phyloP scores from a whole-genome alignment of 306 rosid genomes.

The Malus sieversii region DNA sequence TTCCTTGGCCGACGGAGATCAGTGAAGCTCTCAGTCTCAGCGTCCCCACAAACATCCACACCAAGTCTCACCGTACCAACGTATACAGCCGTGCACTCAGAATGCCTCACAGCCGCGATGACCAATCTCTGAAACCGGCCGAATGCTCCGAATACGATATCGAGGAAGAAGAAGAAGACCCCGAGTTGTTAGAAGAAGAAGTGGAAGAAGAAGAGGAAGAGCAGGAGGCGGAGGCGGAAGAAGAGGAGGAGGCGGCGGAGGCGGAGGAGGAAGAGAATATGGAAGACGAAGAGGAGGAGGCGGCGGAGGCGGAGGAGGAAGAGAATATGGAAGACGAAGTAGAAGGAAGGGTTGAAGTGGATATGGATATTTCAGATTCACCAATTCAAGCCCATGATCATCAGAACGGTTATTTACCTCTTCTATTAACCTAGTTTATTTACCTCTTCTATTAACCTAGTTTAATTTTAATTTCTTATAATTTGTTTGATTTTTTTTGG shows the following conservation, averaged over 20 bases:
- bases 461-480: neutral
- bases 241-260: neutral
- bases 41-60: neutral
- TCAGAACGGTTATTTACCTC: slow-evolving; percentile 20
- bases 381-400: slow-evolving; percentile 9
- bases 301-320: neutral
- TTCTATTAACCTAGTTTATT: neutral
- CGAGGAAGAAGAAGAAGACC: slow-evolving; percentile 6
- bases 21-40: neutral
- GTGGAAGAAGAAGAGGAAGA: neutral
- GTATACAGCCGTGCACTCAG: neutral
- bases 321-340: neutral
- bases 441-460: neutral
- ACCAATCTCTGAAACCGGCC: slow-evolving; percentile 6
- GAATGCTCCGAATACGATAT: slow-evolving; percentile 1
- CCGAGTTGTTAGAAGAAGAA: neutral
- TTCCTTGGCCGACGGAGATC: neutral
- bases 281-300: neutral
- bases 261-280: neutral
- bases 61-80: neutral
- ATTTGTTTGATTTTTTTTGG: neutral
- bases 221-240: neutral
- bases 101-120: slow-evolving; percentile 2
- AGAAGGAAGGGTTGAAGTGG: slow-evolving; percentile 1
- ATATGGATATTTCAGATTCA: slow-evolving; percentile 20